phyloP scores from a whole-genome alignment of 768 basidiomycete species.

The Suillus subluteus region DNA sequence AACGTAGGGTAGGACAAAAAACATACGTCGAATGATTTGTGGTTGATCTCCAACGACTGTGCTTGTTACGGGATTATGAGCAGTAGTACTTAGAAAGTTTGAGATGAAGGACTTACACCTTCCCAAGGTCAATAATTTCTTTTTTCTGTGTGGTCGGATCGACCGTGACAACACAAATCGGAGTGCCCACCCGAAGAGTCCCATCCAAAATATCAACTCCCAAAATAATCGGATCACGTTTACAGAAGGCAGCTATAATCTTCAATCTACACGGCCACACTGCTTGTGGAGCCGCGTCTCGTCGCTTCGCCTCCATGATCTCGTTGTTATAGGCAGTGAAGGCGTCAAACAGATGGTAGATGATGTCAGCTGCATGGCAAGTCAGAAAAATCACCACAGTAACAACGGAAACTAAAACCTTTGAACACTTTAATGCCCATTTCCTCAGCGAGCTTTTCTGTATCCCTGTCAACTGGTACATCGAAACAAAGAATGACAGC shows the following conservation, averaged over 20 bases:
- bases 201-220: constrained; percentile 97
- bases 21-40: constrained; percentile 81
- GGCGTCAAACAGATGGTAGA: constrained; percentile 96
- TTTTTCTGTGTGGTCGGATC: constrained; percentile 88
- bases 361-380: constrained; percentile 83
- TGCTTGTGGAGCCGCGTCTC: constrained; percentile 91
- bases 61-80: constrained; percentile 41
- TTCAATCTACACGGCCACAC: constrained; percentile 97
- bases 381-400: not conserved
- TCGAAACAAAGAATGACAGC: constrained; percentile 97
- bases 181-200: constrained; percentile 87
- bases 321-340: constrained; percentile 94
- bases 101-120: constrained; percentile 66
- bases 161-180: constrained; percentile 92
- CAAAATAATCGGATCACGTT: constrained; percentile 96
- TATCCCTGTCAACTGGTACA: constrained; percentile 91
- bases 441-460: constrained; percentile 89
- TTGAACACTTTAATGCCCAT: constrained; percentile 94
- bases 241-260: constrained; percentile 92
- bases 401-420: constrained; percentile 52
- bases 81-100: constrained; percentile 8
- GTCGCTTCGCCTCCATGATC: constrained; percentile 89
- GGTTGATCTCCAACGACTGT: constrained; percentile 98
- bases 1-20: not conserved
- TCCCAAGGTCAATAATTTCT: constrained; percentile 90